Conservation (phyloP, 164 flowering plant genomes). For the Brasenia schreberi region DNA sequence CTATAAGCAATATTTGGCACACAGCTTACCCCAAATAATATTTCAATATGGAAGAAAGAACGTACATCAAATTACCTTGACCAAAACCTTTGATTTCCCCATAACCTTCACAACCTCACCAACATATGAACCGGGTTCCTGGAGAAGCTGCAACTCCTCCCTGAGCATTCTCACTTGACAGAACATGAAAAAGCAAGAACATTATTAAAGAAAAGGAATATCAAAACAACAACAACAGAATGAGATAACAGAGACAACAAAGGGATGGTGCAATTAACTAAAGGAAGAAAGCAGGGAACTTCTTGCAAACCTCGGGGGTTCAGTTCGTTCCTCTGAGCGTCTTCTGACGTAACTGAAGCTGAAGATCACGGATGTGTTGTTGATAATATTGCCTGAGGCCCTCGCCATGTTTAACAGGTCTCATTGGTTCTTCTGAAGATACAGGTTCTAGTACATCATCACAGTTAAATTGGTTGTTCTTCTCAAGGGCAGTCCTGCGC, state of each 20-base stretch:
- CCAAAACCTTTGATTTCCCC: constrained; percentile 94
- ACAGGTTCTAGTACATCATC: neutral
- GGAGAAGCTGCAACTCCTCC: constrained; percentile 89
- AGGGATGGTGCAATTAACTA: too few species aligned
- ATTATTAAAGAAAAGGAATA: neutral
- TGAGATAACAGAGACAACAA: too few species aligned
- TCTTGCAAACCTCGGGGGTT: constrained; percentile 58
- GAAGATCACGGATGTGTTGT: constrained; percentile 73
- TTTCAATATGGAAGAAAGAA: too few species aligned
- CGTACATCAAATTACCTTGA: constrained; percentile 36
- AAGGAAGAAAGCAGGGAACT: neutral
- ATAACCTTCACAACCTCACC: constrained; percentile 99
- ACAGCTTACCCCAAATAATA: too few species aligned
- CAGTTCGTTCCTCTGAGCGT: constrained; percentile 89
- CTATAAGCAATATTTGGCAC: too few species aligned
- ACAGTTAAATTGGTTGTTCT: neutral
- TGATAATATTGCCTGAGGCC: constrained; percentile 78
- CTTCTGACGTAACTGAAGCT: constrained; percentile 69
- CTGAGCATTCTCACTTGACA: constrained; percentile 77
- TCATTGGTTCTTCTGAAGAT: constrained; percentile 1
- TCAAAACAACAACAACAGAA: neutral
- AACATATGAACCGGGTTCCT: constrained; percentile 96
- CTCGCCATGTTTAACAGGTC: constrained; percentile 47
- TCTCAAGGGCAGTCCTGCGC: neutral
- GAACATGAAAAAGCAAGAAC: neutral